Conservation (phyloP, 371 early-diverging fungal species). For the Mortierella sp. region DNA sequence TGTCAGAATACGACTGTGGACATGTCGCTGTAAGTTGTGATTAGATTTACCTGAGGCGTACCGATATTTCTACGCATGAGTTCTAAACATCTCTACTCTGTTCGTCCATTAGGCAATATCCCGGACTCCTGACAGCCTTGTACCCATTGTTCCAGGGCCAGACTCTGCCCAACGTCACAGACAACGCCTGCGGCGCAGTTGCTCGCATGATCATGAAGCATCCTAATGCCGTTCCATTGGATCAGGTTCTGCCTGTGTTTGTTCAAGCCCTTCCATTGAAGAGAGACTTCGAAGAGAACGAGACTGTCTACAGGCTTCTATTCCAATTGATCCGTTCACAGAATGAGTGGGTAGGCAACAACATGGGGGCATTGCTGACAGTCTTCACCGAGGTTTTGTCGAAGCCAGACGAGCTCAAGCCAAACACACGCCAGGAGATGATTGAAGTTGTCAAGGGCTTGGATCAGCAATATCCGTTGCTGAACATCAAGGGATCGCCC, state of each 20-base stretch:
- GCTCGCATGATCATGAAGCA: slow-evolving; percentile 80
- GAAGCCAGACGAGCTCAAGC: slow-evolving; percentile 67
- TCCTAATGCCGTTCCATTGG: slow-evolving; percentile 78
- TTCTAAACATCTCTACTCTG: no score
- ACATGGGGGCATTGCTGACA: slow-evolving; percentile 26
- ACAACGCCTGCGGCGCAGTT: slow-evolving; percentile 93
- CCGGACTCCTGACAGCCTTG: slow-evolving; percentile 74
- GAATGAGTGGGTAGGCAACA: slow-evolving; percentile 60
- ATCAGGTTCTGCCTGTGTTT: slow-evolving; percentile 74
- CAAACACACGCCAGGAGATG: slow-evolving; percentile 63
- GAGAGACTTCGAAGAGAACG: slow-evolving; percentile 84
- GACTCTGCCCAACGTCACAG: slow-evolving; percentile 75
- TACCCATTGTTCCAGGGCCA: slow-evolving; percentile 78
- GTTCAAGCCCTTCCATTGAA: slow-evolving; percentile 78
- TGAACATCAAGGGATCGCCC: slow-evolving; percentile 34
- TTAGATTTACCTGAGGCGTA: slow-evolving; percentile 45
- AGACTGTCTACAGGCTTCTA: slow-evolving; percentile 78
- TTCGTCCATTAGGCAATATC: slow-evolving; percentile 65
- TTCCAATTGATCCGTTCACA: slow-evolving; percentile 70
- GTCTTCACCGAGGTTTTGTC: slow-evolving; percentile 36
- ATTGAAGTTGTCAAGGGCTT: slow-evolving; percentile 62
- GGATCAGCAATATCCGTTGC: slow-evolving; percentile 38
- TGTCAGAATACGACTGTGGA: slow-evolving; percentile 76
- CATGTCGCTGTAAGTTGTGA: slow-evolving; percentile 59
- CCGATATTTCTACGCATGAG: no score